Percentiles rank a stretch among this genome's conserved stretches.
phyloP scores from a whole-genome alignment of 768 basidiomycete species.

The Grammothele lineata region DNA sequence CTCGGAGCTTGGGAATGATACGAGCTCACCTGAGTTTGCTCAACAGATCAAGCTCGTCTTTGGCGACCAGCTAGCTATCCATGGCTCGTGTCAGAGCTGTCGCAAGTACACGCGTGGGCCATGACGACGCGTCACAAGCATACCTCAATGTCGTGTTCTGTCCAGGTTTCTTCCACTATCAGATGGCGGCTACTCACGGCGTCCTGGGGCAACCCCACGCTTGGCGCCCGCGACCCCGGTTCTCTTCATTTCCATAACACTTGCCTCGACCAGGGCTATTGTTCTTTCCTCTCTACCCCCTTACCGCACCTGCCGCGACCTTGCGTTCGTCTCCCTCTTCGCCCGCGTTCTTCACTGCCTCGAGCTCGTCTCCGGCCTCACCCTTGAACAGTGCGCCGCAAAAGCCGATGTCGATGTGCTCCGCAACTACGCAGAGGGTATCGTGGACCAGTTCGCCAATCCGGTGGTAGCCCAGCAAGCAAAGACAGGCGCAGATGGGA shows the following conservation, averaged over 20 bases:
- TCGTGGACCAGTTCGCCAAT: conserved; percentile 22
- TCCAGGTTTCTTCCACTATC: conserved; percentile 35
- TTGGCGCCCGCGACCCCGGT: too few relatives aligned
- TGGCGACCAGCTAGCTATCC: conserved; percentile 32
- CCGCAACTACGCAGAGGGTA: conserved; percentile 14
- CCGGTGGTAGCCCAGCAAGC: too few relatives aligned
- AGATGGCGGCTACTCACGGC: conserved; percentile 31
- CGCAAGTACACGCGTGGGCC: conserved; percentile 26
- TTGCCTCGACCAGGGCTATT: conserved; percentile 31
- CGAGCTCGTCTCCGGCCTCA: conserved; percentile 14
- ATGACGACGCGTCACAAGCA: conserved; percentile 22
- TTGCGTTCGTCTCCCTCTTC: conserved; percentile 27
- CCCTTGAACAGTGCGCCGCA: conserved; percentile 18
- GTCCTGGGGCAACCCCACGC: too few relatives aligned
- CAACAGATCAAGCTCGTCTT: conserved; percentile 10
- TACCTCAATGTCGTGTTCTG: conserved; percentile 26
- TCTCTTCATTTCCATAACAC: too few relatives aligned
- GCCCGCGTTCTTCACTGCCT: conserved; percentile 26
- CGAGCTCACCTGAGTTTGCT: background rate
- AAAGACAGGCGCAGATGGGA: too few relatives aligned
- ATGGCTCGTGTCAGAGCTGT: conserved; percentile 23
- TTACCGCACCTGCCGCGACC: conserved; percentile 26
- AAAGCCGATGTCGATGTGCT: conserved; percentile 21
- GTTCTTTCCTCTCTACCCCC: conserved; percentile 24
- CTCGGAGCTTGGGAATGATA: conserved; percentile 19